These are phyloP conservation scores for Ogataea pignaliae DNA, from an alignment of 805 yeast species.

Conservation along the genomic window DNA sequence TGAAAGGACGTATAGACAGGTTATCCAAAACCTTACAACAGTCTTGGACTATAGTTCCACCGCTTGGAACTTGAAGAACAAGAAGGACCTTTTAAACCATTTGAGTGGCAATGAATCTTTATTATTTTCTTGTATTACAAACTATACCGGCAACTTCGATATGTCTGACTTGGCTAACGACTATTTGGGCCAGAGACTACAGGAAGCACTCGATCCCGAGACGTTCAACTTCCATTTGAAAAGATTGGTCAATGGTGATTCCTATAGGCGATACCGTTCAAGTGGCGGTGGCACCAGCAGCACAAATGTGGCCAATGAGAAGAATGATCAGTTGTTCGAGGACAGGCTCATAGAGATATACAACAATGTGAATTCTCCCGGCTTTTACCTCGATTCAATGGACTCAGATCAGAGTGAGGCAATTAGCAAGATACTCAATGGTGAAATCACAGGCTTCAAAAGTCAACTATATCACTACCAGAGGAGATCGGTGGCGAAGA, in stretches of 20 bases:
- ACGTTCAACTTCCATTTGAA: constrained; percentile 28
- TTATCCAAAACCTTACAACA: constrained; percentile 34
- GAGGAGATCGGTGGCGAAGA: constrained; percentile 52
- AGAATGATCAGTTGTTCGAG: constrained; percentile 7
- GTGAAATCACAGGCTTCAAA: constrained; percentile 42
- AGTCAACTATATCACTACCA: constrained; percentile 56
- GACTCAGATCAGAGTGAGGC: constrained; percentile 18
- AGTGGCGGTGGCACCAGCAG: constrained; percentile 1
- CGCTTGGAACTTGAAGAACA: constrained; percentile 33
- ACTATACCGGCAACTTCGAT: not conserved
- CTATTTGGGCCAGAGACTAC: not conserved
- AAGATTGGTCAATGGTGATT: constrained; percentile 30
- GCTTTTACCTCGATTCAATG: constrained; percentile 14
- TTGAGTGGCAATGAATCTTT: constrained; percentile 4
- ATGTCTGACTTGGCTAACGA: constrained; percentile 3
- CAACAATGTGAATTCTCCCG: constrained; percentile 31
- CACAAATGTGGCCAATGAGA: constrained; percentile 11
- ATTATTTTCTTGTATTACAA: constrained; percentile 6
- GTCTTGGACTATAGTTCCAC: constrained; percentile 38
- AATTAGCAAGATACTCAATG: constrained; percentile 21
- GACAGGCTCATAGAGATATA: constrained; percentile 32
- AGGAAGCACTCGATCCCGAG: constrained; percentile 1
- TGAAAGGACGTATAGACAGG: constrained; percentile 24
- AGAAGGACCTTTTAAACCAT: constrained; percentile 5
- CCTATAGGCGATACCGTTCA: constrained; percentile 7